Conservation (phyloP, 441 rosid genomes). For the Adansonia grandidieri region DNA sequence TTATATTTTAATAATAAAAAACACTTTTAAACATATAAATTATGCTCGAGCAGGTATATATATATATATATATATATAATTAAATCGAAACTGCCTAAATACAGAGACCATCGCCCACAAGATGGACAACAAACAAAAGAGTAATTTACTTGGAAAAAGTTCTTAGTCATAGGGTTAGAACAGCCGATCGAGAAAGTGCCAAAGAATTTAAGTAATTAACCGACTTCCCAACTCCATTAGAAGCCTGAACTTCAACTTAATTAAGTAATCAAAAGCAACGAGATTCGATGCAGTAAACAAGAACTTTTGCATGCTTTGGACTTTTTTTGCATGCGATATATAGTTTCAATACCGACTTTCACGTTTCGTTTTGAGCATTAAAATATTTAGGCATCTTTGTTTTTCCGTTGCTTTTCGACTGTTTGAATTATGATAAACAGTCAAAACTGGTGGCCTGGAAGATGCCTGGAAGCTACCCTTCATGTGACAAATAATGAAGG, state of each 20-base stretch:
- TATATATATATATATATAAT: background rate
- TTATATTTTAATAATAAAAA: background rate
- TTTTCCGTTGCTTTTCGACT: too few species aligned
- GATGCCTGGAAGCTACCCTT: slow-evolving; percentile 27
- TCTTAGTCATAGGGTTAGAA: background rate
- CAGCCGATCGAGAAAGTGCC: background rate
- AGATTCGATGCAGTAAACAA: background rate
- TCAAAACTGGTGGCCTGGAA: slow-evolving; percentile 36
- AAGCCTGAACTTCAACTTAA: background rate
- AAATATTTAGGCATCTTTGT: background rate
- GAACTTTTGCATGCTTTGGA: background rate
- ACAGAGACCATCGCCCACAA: background rate
- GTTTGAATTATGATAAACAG: background rate
- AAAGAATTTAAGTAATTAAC: background rate
- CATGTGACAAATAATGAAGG: slow-evolving; percentile 23
- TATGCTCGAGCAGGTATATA: background rate
- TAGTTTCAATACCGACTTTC: slow-evolving; percentile 1
- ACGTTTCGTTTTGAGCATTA: background rate
- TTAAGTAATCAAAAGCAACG: background rate
- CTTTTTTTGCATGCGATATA: background rate
- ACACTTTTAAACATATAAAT: background rate
- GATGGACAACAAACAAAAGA: slow-evolving; percentile 18
- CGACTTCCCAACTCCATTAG: background rate
- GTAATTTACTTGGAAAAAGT: background rate
- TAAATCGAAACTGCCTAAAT: background rate